These are phyloP conservation scores for Neckera pumila DNA, from an alignment of 225 moss, liverwort and hornwort genomes.

Conservation along the genomic window DNA sequence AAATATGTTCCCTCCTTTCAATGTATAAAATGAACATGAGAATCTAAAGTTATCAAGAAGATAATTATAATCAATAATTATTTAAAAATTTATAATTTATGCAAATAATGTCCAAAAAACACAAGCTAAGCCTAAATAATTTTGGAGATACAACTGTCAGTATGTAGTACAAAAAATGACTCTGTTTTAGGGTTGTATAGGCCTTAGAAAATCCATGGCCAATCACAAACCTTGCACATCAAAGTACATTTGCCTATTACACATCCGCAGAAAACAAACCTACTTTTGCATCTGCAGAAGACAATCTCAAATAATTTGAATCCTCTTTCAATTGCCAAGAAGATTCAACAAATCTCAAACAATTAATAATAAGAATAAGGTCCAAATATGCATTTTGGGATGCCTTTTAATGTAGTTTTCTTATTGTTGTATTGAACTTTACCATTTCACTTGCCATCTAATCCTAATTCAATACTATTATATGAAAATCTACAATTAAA, in stretches of 20 bases:
- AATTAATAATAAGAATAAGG: too few relatives aligned
- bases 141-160: fast-evolving
- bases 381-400: too few relatives aligned
- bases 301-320: neutral
- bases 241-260: fast-evolving
- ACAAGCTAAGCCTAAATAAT: neutral
- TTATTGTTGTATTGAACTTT: too few relatives aligned
- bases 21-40: neutral
- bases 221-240: neutral
- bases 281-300: fast-evolving
- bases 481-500: too few relatives aligned
- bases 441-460: too few relatives aligned
- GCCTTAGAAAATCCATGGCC: neutral
- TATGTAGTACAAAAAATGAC: fast-evolving
- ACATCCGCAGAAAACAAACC: fast-evolving
- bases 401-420: too few relatives aligned
- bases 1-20: neutral
- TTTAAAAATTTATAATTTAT: neutral
- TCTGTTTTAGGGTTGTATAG: neutral
- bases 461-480: too few relatives aligned
- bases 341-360: too few relatives aligned
- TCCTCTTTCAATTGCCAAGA: too few relatives aligned
- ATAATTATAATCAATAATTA: neutral
- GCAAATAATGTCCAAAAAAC: neutral
- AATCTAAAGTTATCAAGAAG: neutral